Evolutionary conservation across 345 rosid genomes (phyloP).

Genomic region (Sonneratia alba): DNA sequence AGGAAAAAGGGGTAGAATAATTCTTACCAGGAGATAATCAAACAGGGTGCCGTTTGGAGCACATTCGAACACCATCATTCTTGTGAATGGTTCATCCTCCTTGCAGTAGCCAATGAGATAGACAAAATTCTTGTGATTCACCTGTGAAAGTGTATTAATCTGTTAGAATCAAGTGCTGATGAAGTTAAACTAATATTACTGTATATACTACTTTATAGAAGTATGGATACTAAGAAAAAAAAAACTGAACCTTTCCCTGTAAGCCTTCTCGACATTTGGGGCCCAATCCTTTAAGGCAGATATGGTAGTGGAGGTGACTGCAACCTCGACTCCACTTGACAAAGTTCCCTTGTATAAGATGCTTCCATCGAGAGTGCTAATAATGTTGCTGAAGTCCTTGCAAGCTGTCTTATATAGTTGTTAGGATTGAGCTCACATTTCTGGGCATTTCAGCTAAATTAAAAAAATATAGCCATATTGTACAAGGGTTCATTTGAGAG

Average conservation of each 20-base stretch:
- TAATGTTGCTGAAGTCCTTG: constrained; percentile 96
- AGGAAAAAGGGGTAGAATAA: background rate
- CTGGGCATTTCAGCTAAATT: too few species aligned
- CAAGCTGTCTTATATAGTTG: constrained; percentile 34
- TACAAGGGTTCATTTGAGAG: too few species aligned
- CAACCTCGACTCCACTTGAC: constrained; percentile 95
- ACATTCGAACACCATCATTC: constrained; percentile 98
- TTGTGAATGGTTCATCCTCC: constrained; percentile 77
- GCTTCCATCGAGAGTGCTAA: constrained; percentile 46
- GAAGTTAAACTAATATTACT: background rate
- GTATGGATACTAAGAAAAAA: background rate
- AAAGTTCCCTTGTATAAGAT: constrained; percentile 83
- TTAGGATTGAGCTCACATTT: background rate
- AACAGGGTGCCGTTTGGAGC: constrained; percentile 84
- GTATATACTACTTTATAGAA: background rate
- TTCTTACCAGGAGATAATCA: constrained; percentile 75
- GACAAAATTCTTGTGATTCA: constrained; percentile 91
- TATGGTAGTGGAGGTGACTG: constrained; percentile 52
- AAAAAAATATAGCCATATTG: too few species aligned
- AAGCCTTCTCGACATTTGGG: constrained; percentile 50
- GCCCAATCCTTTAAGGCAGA: constrained; percentile 57
- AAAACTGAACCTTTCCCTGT: constrained; percentile 51
- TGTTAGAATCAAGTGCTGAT: constrained; percentile 5
- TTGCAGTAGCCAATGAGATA: constrained; percentile 80
- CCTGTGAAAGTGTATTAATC: constrained; percentile 65